These are phyloP conservation scores for Penicillium malachiteum DNA, from an alignment of 495 filamentous ascomycete species.

Conservation along the genomic window DNA sequence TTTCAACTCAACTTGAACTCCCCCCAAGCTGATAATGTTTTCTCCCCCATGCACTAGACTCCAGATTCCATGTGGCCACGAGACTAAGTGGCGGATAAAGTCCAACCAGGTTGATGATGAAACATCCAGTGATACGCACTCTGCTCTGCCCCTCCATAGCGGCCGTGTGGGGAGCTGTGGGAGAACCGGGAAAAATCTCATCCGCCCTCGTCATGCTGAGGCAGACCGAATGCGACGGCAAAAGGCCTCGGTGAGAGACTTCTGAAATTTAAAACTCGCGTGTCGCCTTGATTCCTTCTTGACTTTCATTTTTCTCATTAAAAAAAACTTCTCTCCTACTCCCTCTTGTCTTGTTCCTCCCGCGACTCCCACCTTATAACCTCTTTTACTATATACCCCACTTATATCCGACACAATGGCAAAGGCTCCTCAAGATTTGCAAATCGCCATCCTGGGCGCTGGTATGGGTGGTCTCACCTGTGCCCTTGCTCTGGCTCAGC, in stretches of 20 bases:
- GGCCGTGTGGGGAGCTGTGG: constrained; percentile 29
- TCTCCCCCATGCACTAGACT: constrained; percentile 1
- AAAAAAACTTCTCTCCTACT: neutral
- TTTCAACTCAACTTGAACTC: neutral
- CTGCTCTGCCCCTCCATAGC: constrained; percentile 2
- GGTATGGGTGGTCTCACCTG: constrained; percentile 77
- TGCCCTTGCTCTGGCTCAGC: constrained; percentile 70
- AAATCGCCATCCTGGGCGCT: constrained; percentile 46
- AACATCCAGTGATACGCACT: neutral
- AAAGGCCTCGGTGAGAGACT: constrained; percentile 9
- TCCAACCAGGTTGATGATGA: constrained; percentile 12
- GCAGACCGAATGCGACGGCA: constrained; percentile 10
- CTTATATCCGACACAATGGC: constrained; percentile 26
- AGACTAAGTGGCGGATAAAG: constrained; percentile 15
- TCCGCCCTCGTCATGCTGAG: constrained; percentile 16
- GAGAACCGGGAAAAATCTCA: constrained; percentile 29
- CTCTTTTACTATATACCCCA: neutral
- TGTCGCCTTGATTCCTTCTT: neutral
- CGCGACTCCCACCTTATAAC: neutral
- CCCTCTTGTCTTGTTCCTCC: neutral
- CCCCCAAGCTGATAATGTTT: neutral
- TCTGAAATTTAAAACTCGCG: constrained; percentile 12
- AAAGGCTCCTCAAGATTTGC: constrained; percentile 37
- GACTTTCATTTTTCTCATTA: neutral
- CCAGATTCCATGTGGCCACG: neutral